Evolutionary conservation across 2,329 filamentous ascomycete species (phyloP), one percentile per base, ranked within the genome.

Genomic region (Ophiosphaerella korrae): DNA sequence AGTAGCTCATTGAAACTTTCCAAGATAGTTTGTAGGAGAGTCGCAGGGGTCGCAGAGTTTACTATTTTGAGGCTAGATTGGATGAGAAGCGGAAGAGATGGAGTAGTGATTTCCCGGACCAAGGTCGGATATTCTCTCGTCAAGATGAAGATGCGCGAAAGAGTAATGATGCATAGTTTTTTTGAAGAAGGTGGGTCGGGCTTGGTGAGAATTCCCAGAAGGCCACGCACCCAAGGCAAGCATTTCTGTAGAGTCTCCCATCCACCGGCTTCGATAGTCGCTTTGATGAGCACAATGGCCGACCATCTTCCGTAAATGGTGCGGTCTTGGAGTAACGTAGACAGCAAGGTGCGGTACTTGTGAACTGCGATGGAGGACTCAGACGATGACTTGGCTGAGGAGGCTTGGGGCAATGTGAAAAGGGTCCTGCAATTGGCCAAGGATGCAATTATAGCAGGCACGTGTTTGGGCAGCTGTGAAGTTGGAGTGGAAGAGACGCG

Each of bases 101-200:
- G 91, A 0, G 92, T 96, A 1, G 89, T 92, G 53, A 97, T 90
- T 70, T 97, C 92, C 62, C 93, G 84, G 38, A 93, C 81, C 45
- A 97, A 79, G 7, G 90, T 94, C 52, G 88, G 90, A 67, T 92
- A 92, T 33, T 88, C 85, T 67, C 92, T 89, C 35, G 92, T 88
- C 32, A 94, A 82, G 60, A 86, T 82, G 75, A 94, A 97, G 61
- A 97, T 92, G 66, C 89, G 87, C 16, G 89, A 89, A 54, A 97
- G 77, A 12, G 89, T 85, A 54, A 94, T 83, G 42, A 96, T 79
- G 59, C 84, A 85, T 51, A 97, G 74, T 69, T 88, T 88, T 69
- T 94, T 95, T 31, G 86, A 86, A 3, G 87, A 84, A 6, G 83
- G 72, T 3, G 90, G 85, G 64, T 96, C 91, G 8, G 87, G 85